Conservation (phyloP, 306 rosid species). For the Cucurbita moschata region DNA sequence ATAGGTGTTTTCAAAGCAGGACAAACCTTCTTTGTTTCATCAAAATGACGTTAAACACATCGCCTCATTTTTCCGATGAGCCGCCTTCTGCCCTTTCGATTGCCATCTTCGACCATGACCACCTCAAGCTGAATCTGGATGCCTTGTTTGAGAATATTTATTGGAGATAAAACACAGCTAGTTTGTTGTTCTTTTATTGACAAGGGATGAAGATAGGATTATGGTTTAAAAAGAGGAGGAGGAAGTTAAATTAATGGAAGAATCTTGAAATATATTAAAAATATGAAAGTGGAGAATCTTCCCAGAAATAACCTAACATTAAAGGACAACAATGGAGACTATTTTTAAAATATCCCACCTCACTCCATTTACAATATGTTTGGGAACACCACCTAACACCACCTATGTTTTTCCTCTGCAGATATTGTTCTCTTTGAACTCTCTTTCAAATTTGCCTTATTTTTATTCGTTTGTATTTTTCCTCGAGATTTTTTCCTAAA, state of each 20-base stretch:
- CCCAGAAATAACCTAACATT: background rate
- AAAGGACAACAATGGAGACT: background rate
- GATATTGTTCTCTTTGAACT: too few species aligned
- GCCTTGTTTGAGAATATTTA: background rate
- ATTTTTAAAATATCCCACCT: background rate
- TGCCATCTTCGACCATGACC: background rate
- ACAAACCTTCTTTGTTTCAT: background rate
- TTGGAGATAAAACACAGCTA: background rate
- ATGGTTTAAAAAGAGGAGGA: background rate
- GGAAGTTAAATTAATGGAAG: background rate
- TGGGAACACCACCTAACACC: too few species aligned
- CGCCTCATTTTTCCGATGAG: background rate
- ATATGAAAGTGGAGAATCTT: slow-evolving; percentile 1
- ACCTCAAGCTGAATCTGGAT: background rate
- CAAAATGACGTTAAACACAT: background rate
- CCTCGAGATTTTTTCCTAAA: too few species aligned
- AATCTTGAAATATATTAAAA: background rate
- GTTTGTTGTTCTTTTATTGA: background rate
- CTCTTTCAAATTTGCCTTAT: too few species aligned
- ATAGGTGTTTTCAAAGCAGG: background rate
- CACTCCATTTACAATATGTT: background rate
- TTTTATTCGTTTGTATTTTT: too few species aligned
- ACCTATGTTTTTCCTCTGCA: too few species aligned
- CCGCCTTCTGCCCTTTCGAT: background rate
- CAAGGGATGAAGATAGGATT: background rate